Base-by-base conservation (phyloP, 768 basidiomycete genomes). In the Leccinum variicolor region DNA sequence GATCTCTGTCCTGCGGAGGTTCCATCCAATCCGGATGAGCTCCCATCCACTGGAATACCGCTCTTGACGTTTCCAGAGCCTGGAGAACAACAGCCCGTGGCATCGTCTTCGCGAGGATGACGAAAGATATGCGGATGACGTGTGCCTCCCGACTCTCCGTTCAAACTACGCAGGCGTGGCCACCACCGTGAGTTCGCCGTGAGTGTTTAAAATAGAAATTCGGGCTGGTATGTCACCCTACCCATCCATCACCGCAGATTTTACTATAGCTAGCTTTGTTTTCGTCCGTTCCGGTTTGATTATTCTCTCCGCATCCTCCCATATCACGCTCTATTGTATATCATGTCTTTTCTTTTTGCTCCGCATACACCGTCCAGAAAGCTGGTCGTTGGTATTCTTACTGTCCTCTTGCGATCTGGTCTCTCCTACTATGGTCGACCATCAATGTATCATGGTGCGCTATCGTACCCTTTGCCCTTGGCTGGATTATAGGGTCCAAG, bases 81-180 rank as follows among this genome's bases (percentile, higher is more conserved):
- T 1, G 26, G 34, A 3, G 64, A 62, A 33, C 60, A 62, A 28
- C 60, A 50, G 23, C 53, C 45, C 11, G 49, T 58, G 39, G 54
- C 56, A 29, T 65, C 63, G 15, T 53, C 63, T 4, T 64, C 56
- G 28, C 53, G 23, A 4, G 43, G 50, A 26, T 62, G 49, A 46
- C 17, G 10, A 3, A 23, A 8, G 33, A 26, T 23, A 9, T 29
- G 45, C 11, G 17, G 17, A 33, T n/a, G 14, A 36, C 26, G 6
- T 26, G 26, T 17, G 41, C 25, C 2, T 25, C 33, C 33, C 17
- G 6, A 2, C 13, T 25, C 23, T 17, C 23, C 11, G 19, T 29
- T 26, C 28, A 17, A 25, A 17, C 3, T 17, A 2, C 46, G 36
- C 29, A 39, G 13, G 34, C 31, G 13, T 48, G 26, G 21, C 26